phyloP scores from a whole-genome alignment of 805 yeast species.

The Spathaspora passalidarum region DNA sequence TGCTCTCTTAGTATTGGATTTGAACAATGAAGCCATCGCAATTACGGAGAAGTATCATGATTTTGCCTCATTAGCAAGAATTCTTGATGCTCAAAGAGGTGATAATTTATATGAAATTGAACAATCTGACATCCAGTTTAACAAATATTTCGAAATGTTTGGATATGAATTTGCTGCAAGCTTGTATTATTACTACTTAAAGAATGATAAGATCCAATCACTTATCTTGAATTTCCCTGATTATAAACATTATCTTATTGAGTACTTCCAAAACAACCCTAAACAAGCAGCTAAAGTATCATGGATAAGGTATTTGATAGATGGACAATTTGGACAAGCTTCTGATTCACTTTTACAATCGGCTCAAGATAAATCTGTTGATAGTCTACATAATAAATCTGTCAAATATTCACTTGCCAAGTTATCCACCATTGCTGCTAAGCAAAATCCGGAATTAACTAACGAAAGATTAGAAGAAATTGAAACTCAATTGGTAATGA shows the following conservation, averaged over 20 bases:
- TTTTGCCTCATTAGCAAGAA: constrained; percentile 58
- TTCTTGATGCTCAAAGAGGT: constrained; percentile 33
- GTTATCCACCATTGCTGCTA: constrained; percentile 52
- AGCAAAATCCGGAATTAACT: constrained; percentile 4
- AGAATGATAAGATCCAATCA: constrained; percentile 47
- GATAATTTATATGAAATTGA: too few species aligned
- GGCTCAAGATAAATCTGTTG: constrained; percentile 31
- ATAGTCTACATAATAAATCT: constrained; percentile 45
- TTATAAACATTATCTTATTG: constrained; percentile 45
- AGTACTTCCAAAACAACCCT: constrained; percentile 46
- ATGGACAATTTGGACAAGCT: constrained; percentile 49
- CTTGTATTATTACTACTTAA: constrained; percentile 57
- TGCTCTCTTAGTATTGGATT: constrained; percentile 48
- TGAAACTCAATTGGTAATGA: constrained; percentile 46
- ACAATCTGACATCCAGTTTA: constrained; percentile 30
- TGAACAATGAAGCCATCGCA: constrained; percentile 51
- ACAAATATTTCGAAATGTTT: constrained; percentile 54
- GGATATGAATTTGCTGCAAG: constrained; percentile 68
- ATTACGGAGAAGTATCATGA: constrained; percentile 69
- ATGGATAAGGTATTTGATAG: constrained; percentile 69
- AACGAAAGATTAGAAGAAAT: constrained; percentile 38
- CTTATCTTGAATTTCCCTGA: constrained; percentile 57
- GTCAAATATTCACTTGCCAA: constrained; percentile 71
- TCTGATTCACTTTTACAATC: constrained; percentile 44
- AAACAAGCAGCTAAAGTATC: constrained; percentile 51